phyloP scores from a whole-genome alignment of 2,329 filamentous ascomycete species.

The Pestalotiopsis sp. region DNA sequence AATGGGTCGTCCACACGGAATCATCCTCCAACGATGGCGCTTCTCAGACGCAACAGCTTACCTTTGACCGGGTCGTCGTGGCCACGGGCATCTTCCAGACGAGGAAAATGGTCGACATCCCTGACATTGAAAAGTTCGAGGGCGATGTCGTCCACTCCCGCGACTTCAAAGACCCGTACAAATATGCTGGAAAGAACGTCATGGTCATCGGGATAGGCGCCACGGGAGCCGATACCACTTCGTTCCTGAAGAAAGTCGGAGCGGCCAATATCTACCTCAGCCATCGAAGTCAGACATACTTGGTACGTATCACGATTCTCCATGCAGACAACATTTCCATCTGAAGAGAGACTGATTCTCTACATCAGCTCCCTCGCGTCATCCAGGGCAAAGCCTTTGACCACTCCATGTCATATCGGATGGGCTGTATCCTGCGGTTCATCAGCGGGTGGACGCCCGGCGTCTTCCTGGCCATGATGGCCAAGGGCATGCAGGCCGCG shows the following conservation, averaged over 20 bases:
- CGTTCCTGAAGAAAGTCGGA: constrained; percentile 1
- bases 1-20: background rate
- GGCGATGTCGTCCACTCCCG: constrained; percentile 3
- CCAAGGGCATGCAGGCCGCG: background rate
- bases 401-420: background rate
- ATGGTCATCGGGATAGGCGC: constrained; percentile 6
- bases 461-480: background rate
- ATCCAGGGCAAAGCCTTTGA: constrained; percentile 6
- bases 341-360: background rate
- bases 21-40: background rate
- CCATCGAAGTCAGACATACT: constrained; percentile 2
- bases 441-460: background rate
- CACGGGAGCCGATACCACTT: constrained; percentile 2
- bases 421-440: background rate
- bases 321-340: background rate
- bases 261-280: constrained; percentile 6
- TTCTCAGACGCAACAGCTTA: no score
- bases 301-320: background rate
- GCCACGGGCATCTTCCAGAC: background rate
- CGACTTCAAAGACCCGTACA: background rate
- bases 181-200: background rate
- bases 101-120: background rate
- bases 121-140: background rate
- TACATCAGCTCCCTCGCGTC: background rate
- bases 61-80: background rate